Base-by-base conservation (phyloP, 2,329 filamentous ascomycete genomes). In the Neophaeococcomyces mojaviensis region DNA sequence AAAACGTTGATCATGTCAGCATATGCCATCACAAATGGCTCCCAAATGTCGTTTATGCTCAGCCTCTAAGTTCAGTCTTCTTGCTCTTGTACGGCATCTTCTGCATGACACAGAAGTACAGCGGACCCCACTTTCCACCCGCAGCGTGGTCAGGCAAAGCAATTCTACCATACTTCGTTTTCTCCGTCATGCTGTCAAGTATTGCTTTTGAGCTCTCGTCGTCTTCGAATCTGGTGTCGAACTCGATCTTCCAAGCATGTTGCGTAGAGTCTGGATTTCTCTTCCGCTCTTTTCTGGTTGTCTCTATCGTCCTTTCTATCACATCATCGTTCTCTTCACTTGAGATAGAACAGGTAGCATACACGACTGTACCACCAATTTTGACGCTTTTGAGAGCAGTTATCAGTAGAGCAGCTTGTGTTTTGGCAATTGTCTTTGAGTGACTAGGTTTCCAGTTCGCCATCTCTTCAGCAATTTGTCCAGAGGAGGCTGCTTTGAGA, bases 321-420 rank as follows among this genome's bases (percentile, higher is more conserved):
- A 50, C 44, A 32, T 36, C 40, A 22, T 50, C 48, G 34, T 50
- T 50, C 37, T 50, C 48, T 16, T 48, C 36, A 7, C n/a, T 30
- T 12, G 48, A 48, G 28, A 50, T 32, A 30, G 48, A 50, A 33
- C 48, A 50, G 1, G 48, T 50, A 5, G 44, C 45, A 28, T 50
- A 50, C 24, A 50, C 38, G 13, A 48, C 33, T 8, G 15, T 42
- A 26, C 48, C 48, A 15, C 45, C 45, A 7, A 48, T 16, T 26
- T 48, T 50, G 13, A 48, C 36, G 28, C 33, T 37, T 15, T 30
- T 43, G 13, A 50, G 40, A 3, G 48, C 45, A 19, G 34, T 48
- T 20, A 44, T 31, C 7, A 50, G 48, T 26, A 50, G 28, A 19
- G 39, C 40, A 12, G 30, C 22, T 33, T 50, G 48, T 12, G 35